Evolutionary conservation across 768 basidiomycete genomes (phyloP).

Genomic region (Suillus weaverae): DNA sequence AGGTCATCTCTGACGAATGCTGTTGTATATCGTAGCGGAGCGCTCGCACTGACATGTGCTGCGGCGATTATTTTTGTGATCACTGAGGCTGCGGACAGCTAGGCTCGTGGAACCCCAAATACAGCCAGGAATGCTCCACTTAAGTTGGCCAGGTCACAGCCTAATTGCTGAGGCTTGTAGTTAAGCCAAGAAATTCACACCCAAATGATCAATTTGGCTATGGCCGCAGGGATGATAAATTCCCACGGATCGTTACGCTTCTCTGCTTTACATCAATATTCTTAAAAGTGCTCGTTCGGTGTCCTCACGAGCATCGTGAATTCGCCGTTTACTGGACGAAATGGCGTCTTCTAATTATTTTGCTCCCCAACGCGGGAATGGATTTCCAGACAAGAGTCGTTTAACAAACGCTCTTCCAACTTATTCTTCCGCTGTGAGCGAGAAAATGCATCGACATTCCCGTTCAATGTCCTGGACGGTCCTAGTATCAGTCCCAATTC

Average conservation of each 20-base stretch:
- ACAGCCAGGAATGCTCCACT: too few relatives aligned
- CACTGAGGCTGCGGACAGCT: not conserved
- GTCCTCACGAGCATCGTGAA: constrained; percentile 20
- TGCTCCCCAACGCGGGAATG: constrained; percentile 47
- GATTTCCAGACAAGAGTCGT: constrained; percentile 44
- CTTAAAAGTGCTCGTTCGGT: constrained; percentile 20
- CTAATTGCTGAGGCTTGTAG: too few relatives aligned
- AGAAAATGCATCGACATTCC: constrained; percentile 58
- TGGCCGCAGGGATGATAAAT: not conserved
- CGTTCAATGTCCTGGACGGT: constrained; percentile 56
- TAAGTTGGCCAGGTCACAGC: too few relatives aligned
- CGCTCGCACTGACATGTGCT: not conserved
- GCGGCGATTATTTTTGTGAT: not conserved
- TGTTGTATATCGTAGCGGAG: not conserved
- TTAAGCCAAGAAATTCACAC: not conserved
- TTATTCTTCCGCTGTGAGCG: constrained; percentile 60
- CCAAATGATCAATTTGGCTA: not conserved
- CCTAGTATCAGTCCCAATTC: constrained; percentile 58
- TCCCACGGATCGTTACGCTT: constrained; percentile 1
- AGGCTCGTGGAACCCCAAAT: too few relatives aligned
- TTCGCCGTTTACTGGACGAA: constrained; percentile 16
- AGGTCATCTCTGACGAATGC: not conserved
- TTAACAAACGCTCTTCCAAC: constrained; percentile 45
- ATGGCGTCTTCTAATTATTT: constrained; percentile 53
- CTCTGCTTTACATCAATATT: constrained; percentile 10